Conservation (phyloP, 805 yeast genomes). For the Yarrowia sp. region DNA sequence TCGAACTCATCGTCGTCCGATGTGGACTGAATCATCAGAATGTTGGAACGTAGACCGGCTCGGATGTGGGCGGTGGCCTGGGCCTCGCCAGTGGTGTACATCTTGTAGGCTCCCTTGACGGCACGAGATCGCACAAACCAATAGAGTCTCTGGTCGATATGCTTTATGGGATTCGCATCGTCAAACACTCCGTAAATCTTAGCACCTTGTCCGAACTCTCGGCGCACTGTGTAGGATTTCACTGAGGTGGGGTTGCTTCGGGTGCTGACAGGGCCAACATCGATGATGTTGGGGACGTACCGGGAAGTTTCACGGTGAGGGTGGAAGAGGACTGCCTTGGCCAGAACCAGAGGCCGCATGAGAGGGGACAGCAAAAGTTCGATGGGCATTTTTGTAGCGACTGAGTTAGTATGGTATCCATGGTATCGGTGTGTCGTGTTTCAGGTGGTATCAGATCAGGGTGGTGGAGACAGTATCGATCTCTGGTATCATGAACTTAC, state of each 20-base stretch:
- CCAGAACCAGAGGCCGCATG: constrained; percentile 57
- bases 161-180: constrained; percentile 39
- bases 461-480: neutral
- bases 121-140: constrained; percentile 62
- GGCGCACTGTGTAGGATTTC: constrained; percentile 48
- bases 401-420: constrained; percentile 1
- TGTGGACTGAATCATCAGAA: constrained; percentile 50
- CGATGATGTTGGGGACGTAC: constrained; percentile 53
- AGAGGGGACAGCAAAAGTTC: constrained; percentile 57
- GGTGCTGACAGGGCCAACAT: constrained; percentile 36
- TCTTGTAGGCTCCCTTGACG: constrained; percentile 61
- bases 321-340: constrained; percentile 52
- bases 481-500: constrained; percentile 1
- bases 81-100: constrained; percentile 52
- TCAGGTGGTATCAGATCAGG: neutral
- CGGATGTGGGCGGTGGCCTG: constrained; percentile 57
- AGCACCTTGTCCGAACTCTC: constrained; percentile 60
- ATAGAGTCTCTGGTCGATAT: constrained; percentile 42
- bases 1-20: constrained; percentile 48
- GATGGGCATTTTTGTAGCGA: constrained; percentile 48
- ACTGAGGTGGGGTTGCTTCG: constrained; percentile 32
- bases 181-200: constrained; percentile 54
- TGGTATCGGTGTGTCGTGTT: neutral
- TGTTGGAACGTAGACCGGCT: constrained; percentile 60
- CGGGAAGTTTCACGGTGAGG: constrained; percentile 56